These are phyloP conservation scores for Suhomyces sp. DNA, from an alignment of 805 yeast species.

Conservation along the genomic window DNA sequence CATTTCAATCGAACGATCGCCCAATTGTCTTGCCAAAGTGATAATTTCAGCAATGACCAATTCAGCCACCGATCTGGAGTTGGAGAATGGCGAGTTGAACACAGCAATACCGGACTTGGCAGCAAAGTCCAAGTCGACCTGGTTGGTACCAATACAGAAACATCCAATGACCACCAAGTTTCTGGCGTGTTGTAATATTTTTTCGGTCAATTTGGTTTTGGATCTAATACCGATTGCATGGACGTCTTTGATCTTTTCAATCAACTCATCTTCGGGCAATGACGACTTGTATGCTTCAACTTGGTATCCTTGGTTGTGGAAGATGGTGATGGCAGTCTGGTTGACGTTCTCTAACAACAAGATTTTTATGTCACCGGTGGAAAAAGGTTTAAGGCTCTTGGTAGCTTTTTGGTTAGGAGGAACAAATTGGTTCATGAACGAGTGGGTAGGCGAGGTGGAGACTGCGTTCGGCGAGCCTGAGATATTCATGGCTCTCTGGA, in stretches of 20 bases:
- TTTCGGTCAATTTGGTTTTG: conserved; percentile 83
- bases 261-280: conserved; percentile 86
- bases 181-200: conserved; percentile 78
- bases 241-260: conserved; percentile 87
- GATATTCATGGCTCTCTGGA: conserved; percentile 52
- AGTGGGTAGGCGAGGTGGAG: conserved; percentile 79
- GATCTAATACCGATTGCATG: conserved; percentile 99
- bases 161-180: conserved; percentile 91
- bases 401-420: conserved; percentile 48
- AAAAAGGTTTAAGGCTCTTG: conserved; percentile 87
- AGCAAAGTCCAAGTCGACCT: conserved; percentile 89
- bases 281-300: conserved; percentile 91
- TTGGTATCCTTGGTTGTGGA: conserved; percentile 90
- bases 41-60: conserved; percentile 93
- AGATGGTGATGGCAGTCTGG: conserved; percentile 83
- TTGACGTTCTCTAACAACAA: conserved; percentile 90
- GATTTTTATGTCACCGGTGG: conserved; percentile 92
- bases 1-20: conserved; percentile 93
- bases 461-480: conserved; percentile 62
- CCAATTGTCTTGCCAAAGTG: conserved; percentile 90
- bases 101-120: conserved; percentile 93
- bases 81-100: conserved; percentile 97
- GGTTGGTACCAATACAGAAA: conserved; percentile 99
- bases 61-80: conserved; percentile 98
- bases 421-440: conserved; percentile 57